phyloP scores from a whole-genome alignment of 208 protist species.

The Leptomonas seymouri region DNA sequence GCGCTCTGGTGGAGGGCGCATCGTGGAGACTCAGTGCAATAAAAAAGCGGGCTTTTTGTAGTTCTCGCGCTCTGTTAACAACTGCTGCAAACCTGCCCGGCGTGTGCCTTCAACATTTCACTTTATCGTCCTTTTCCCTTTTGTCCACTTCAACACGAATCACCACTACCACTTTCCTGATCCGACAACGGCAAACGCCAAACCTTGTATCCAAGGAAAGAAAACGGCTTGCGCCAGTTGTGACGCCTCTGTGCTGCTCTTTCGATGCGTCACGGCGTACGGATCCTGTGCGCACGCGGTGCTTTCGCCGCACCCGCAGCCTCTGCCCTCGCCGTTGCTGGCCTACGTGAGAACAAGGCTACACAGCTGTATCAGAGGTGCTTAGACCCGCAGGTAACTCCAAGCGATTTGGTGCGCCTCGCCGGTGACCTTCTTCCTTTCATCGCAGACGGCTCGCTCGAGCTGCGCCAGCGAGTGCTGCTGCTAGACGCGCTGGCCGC shows the following conservation, averaged over 20 bases:
- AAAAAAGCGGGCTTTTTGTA: too few relatives aligned
- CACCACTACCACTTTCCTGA: too few relatives aligned
- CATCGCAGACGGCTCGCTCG: constrained; percentile 9
- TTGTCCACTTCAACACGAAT: too few relatives aligned
- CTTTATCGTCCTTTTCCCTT: too few relatives aligned
- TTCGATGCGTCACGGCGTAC: constrained; percentile 11
- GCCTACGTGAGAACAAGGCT: not conserved
- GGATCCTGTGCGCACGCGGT: not conserved
- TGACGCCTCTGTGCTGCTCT: too few relatives aligned
- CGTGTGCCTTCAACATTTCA: too few relatives aligned
- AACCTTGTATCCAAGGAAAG: not conserved
- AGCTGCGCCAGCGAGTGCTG: constrained; percentile 27
- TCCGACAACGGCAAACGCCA: too few relatives aligned
- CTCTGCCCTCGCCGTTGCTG: constrained; percentile 4
- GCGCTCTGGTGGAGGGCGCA: too few relatives aligned
- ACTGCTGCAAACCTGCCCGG: too few relatives aligned
- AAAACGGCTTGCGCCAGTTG: too few relatives aligned
- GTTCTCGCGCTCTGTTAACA: too few relatives aligned
- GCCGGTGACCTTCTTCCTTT: constrained; percentile 21
- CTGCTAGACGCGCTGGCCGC: constrained; percentile 29
- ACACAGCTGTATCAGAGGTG: constrained; percentile 13
- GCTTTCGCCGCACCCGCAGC: not conserved
- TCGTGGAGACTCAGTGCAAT: too few relatives aligned
- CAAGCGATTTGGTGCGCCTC: constrained; percentile 20
- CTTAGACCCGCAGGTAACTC: constrained; percentile 10